Conservation (phyloP, 345 rosid species). For the Brassica carinata region DNA sequence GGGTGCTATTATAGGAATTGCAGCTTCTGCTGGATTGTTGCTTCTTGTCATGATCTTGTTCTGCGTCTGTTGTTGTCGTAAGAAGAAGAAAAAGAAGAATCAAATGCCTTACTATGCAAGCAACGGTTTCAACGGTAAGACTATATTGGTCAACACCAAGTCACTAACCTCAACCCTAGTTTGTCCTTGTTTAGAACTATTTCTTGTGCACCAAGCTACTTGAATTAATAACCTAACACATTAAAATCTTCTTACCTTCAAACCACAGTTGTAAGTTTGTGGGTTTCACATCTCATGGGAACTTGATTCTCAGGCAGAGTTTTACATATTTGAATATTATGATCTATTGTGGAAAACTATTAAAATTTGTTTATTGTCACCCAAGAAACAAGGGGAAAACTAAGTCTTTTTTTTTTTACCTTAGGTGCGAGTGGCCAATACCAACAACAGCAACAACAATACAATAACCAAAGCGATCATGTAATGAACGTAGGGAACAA, state of each 20-base stretch:
- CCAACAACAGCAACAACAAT: constrained; percentile 39
- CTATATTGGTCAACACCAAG: not conserved
- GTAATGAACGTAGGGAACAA: constrained; percentile 31
- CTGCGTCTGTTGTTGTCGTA: constrained; percentile 49
- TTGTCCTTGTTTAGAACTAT: not conserved
- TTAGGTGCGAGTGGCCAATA: constrained; percentile 41
- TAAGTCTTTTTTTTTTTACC: not conserved
- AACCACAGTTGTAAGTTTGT: not conserved
- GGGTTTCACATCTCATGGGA: not conserved
- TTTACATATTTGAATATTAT: not conserved
- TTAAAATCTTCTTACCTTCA: not conserved
- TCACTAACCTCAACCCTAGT: not conserved
- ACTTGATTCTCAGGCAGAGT: not conserved
- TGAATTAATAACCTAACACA: not conserved
- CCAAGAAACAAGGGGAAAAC: constrained; percentile 25
- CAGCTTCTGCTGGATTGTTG: constrained; percentile 47
- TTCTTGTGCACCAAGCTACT: constrained; percentile 17
- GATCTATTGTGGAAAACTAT: not conserved
- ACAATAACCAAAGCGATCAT: constrained; percentile 40
- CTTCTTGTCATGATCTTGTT: constrained; percentile 45
- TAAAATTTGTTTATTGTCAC: not conserved
- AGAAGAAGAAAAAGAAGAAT: constrained; percentile 46
- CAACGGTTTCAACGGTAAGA: constrained; percentile 27
- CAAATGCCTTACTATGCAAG: constrained; percentile 38
- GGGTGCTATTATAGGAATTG: constrained; percentile 45